A percentile compares a stretch with the other conserved stretches of the same genome.
These are phyloP conservation scores for Chlamydomonas sphaeroides DNA, from an alignment of 139 green algal genomes.

Conservation along the genomic window DNA sequence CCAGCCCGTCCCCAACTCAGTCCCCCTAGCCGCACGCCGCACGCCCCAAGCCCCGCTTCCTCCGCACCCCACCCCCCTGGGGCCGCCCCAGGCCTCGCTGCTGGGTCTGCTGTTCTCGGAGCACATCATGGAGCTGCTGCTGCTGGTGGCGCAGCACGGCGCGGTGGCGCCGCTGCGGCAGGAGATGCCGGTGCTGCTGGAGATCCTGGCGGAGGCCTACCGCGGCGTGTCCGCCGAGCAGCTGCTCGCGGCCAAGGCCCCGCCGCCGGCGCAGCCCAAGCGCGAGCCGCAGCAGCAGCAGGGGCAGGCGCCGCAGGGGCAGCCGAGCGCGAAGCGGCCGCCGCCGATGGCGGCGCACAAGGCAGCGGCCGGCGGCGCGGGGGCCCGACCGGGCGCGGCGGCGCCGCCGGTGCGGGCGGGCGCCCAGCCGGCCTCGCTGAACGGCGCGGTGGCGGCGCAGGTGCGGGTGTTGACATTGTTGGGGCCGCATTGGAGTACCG, in stretches of 20 bases:
- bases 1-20: no score
- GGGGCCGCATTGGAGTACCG: no score
- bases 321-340: no score
- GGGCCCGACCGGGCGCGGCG: neutral
- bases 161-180: conserved; percentile 59
- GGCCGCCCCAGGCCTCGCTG: conserved; percentile 51
- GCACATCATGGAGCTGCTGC: conserved; percentile 79
- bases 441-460: neutral
- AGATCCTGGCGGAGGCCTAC: conserved; percentile 66
- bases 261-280: neutral
- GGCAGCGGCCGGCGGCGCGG: neutral
- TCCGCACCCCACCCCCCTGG: no score
- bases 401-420: no score
- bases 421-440: neutral
- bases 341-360: no score
- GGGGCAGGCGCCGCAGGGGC: neutral
- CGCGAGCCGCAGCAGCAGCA: neutral
- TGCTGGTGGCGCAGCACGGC: conserved; percentile 43
- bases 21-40: no score
- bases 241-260: neutral
- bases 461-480: no score
- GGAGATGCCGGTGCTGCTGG: conserved; percentile 78
- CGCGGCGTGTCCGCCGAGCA: neutral
- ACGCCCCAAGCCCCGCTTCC: no score
- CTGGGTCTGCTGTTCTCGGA: conserved; percentile 71